phyloP scores from a whole-genome alignment of 805 yeast genomes.

The Yarrowia alimentaria region DNA sequence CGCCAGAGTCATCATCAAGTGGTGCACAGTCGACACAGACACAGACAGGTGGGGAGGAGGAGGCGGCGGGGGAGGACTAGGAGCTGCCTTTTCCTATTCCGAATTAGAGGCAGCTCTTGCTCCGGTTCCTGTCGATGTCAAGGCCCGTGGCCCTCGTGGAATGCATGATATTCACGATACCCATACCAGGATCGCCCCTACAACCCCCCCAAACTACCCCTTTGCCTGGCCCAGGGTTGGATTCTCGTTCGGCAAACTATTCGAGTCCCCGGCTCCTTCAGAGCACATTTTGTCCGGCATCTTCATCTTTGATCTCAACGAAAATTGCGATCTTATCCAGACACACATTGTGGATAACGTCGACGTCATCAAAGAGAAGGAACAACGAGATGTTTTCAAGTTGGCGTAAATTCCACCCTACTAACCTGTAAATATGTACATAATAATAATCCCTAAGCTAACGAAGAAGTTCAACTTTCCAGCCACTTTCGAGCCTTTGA shows the following conservation, averaged over 20 bases:
- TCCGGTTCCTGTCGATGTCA: conserved; percentile 1
- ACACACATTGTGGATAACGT: conserved; percentile 25
- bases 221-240: conserved; percentile 6
- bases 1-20: conserved; percentile 9
- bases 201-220: not conserved
- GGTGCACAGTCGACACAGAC: conserved; percentile 10
- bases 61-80: not conserved
- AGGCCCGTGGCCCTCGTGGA: no score
- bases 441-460: not conserved
- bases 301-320: conserved; percentile 22
- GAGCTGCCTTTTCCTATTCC: not conserved
- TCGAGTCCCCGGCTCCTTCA: conserved; percentile 4
- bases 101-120: not conserved
- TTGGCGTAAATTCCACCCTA: not conserved
- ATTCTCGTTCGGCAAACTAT: not conserved
- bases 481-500: no score
- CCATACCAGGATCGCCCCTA: not conserved
- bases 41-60: not conserved
- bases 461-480: no score
- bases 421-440: conserved; percentile 25
- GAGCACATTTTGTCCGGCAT: conserved; percentile 23
- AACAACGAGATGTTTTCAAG: conserved; percentile 5
- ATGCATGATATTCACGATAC: no score
- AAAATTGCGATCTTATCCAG: conserved; percentile 15
- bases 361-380: conserved; percentile 8